Percentiles rank a stretch among this genome's conserved stretches.
Conservation (phyloP, 1,139 yeast genomes). For the Sugiyamaella novakii region DNA sequence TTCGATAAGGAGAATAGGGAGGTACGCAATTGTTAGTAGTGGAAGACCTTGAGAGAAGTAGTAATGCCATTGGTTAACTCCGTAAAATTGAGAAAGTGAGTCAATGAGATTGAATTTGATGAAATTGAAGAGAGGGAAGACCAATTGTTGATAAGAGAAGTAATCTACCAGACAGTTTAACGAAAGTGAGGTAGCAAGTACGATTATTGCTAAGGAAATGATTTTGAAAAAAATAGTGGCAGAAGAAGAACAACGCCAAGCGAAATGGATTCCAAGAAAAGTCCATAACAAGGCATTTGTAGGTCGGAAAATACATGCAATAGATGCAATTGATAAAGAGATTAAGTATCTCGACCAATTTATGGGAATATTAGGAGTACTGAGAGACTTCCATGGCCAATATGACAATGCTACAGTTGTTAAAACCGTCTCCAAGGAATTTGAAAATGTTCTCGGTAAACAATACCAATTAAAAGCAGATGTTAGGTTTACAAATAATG, state of each 20-base stretch:
- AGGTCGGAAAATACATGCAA: conserved; percentile 64
- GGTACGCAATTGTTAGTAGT: conserved; percentile 61
- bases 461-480: conserved; percentile 87
- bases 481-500: conserved; percentile 56
- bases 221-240: conserved; percentile 23
- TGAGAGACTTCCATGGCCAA: conserved; percentile 64
- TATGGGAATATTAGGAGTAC: conserved; percentile 7
- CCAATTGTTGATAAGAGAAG: conserved; percentile 56
- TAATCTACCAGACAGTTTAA: conserved; percentile 55
- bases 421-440: conserved; percentile 73
- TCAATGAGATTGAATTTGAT: conserved; percentile 73
- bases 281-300: conserved; percentile 80
- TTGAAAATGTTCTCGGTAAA: conserved; percentile 81
- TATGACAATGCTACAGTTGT: conserved; percentile 68
- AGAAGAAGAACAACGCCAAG: conserved; percentile 27
- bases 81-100: conserved; percentile 80
- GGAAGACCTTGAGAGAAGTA: conserved; percentile 85
- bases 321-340: conserved; percentile 35
- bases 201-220: conserved; percentile 33
- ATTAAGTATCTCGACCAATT: conserved; percentile 24
- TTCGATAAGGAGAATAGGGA: conserved; percentile 62
- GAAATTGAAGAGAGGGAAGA: conserved; percentile 70
- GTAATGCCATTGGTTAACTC: conserved; percentile 82
- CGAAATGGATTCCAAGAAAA: conserved; percentile 52
- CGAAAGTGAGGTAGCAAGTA: conserved; percentile 39